Evolutionary conservation across 257 asterid species (phyloP).

Genomic region (Solanum chiquidenum): DNA sequence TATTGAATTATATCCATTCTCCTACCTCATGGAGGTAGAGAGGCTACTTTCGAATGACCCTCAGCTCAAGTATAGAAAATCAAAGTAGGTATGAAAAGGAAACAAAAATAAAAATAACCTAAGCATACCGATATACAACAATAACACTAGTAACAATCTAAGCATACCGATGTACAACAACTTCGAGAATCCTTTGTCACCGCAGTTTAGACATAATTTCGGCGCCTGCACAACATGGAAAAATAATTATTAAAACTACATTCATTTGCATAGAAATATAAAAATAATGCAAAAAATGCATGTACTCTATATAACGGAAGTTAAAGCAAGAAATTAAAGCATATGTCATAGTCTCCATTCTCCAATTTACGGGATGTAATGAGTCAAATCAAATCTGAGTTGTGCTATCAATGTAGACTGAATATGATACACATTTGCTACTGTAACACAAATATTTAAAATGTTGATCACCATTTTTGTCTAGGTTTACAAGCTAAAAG

Average conservation of each 20-base stretch:
- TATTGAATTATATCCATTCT: too few relatives aligned
- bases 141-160: background rate
- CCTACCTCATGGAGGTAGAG: too few relatives aligned
- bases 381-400: too few relatives aligned
- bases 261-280: background rate
- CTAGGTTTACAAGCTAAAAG: too few relatives aligned
- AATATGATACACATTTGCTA: too few relatives aligned
- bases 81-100: background rate
- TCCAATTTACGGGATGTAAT: background rate
- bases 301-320: background rate
- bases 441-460: too few relatives aligned
- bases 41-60: too few relatives aligned
- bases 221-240: slow-evolving; percentile 23
- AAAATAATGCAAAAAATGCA: background rate
- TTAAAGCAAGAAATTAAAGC: background rate
- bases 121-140: background rate
- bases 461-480: too few relatives aligned
- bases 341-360: background rate
- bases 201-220: slow-evolving; percentile 43
- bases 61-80: too few relatives aligned
- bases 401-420: too few relatives aligned
- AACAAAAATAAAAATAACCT: too few relatives aligned
- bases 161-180: background rate
- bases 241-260: background rate
- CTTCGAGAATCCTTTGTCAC: slow-evolving; percentile 31